phyloP scores from a whole-genome alignment of 2,329 filamentous ascomycete species.

The Botrytis medusae region DNA sequence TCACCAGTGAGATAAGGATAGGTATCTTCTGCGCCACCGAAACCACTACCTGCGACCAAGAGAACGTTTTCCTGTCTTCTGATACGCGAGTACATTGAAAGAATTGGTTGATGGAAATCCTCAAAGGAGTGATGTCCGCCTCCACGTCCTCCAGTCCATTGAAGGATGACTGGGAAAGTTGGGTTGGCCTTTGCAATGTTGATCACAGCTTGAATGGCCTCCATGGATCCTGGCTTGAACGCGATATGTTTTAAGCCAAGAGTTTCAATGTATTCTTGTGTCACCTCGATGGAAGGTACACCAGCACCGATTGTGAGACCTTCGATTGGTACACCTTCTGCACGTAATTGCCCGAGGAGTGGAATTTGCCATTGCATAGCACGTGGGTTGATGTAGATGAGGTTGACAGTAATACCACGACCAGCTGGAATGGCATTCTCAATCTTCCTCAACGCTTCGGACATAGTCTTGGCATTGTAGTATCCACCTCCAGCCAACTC shows the following conservation, averaged over 20 bases:
- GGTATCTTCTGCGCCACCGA: conserved; percentile 85
- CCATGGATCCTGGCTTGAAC: conserved; percentile 89
- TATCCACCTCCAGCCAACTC: conserved; percentile 89
- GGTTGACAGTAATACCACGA: conserved; percentile 83
- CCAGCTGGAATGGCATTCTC: conserved; percentile 80
- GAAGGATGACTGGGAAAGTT: conserved; percentile 85
- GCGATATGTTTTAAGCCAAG: conserved; percentile 89
- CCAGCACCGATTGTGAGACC: conserved; percentile 90
- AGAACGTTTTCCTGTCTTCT: conserved; percentile 84
- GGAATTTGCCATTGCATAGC: conserved; percentile 94
- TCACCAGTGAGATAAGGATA: conserved; percentile 88
- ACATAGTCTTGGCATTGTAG: conserved; percentile 80
- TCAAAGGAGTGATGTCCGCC: conserved; percentile 94
- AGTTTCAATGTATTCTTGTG: conserved; percentile 90
- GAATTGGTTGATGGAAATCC: conserved; percentile 89
- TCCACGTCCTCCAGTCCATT: conserved; percentile 93
- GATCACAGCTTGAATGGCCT: conserved; percentile 85
- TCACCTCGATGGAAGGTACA: conserved; percentile 90
- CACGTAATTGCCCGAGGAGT: conserved; percentile 73
- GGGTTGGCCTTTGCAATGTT: conserved; percentile 95
- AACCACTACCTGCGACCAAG: conserved; percentile 86
- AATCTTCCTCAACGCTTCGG: conserved; percentile 78
- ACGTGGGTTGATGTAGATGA: conserved; percentile 87
- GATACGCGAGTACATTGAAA: conserved; percentile 89
- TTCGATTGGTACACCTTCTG: conserved; percentile 87